Percentiles rank a stretch among this genome's conserved stretches.
These are phyloP conservation scores for Mycotypha africana DNA, from an alignment of 371 early-diverging fungal species.

Conservation along the genomic window DNA sequence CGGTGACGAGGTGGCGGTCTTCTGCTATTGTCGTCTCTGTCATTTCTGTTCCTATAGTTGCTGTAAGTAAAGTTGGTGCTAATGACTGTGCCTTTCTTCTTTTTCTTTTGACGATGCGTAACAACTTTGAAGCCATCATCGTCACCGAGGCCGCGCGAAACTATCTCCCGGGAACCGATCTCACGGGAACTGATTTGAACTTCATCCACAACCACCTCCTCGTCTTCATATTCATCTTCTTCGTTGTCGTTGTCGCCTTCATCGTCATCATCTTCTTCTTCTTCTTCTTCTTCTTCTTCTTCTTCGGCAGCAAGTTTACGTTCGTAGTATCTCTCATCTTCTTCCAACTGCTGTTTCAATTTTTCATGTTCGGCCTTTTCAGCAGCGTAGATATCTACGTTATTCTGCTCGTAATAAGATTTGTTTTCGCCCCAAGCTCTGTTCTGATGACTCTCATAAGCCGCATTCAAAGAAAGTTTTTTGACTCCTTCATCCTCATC, in stretches of 20 bases:
- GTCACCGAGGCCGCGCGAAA: slow-evolving; percentile 16
- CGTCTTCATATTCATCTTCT: slow-evolving; percentile 20
- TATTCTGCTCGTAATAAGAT: slow-evolving; percentile 4
- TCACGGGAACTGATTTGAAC: slow-evolving; percentile 17
- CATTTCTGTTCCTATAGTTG: neutral
- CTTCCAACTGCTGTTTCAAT: slow-evolving; percentile 8
- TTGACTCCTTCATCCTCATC: slow-evolving; percentile 18
- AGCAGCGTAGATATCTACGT: slow-evolving; percentile 12
- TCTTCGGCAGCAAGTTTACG: slow-evolving; percentile 4
- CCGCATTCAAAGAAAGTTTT: slow-evolving; percentile 22
- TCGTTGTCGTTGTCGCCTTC: slow-evolving; percentile 8
- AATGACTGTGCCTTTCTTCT: slow-evolving; percentile 6
- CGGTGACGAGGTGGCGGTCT: slow-evolving; percentile 5
- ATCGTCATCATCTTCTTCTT: slow-evolving; percentile 2
- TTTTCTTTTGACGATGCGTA: slow-evolving; percentile 16
- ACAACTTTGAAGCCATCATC: slow-evolving; percentile 12
- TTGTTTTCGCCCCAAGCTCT: slow-evolving; percentile 8
- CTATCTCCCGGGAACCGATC: slow-evolving; percentile 6
- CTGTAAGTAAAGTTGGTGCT: slow-evolving; percentile 6
- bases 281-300: neutral
- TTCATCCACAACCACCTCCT: slow-evolving; percentile 10
- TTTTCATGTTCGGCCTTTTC: slow-evolving; percentile 17
- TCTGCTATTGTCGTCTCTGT: slow-evolving; percentile 2
- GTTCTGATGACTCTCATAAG: slow-evolving; percentile 8
- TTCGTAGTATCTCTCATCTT: slow-evolving; percentile 7